Evolutionary conservation across 345 rosid genomes (phyloP), one percentile per base, ranked within the genome.

Genomic region (Dimocarpus longan): DNA sequence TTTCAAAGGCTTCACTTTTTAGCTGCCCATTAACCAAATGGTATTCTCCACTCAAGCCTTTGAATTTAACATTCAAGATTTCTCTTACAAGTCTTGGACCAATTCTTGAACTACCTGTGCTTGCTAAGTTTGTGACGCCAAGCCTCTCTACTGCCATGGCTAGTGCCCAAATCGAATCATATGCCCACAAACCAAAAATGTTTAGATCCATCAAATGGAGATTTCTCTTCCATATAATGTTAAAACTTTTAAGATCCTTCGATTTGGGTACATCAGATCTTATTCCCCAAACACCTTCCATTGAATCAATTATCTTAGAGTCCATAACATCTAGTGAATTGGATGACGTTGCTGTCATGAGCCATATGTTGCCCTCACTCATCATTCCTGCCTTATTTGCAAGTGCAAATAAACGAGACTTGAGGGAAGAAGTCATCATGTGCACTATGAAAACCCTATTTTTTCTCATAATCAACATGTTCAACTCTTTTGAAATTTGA

Each of bases 381-480:
- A 85, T 80, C 88, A 88, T 82, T 43, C 81, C 81, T 0, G 71
- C 60, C 19, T 88, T 48, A 13, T 37, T 32, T 0, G 83, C 88
- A 19, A 46, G 57, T 10, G 16, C 26, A 68, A 89, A 81, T 7
- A 87, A n/a, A 18, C 79, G 71, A 42, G 86, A 64, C 8, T 86
- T 84, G 0, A 89, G 81, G 11, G 44, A 1, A 9, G 85, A 37
- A 10, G 42, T 26, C 37, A 32, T 3, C 90, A 89, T 85, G 74
- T 93, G 90, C 28, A 90, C 83, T 3, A 91, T 1, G 63, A 93
- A 91, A 37, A 90, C 91, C 54, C 95, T 84, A 0, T 90, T 85
- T 60, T 86, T 93, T 89, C 10, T 87, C 0, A 87, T 86, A 90
- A 73, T 93, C 54, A 90, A 73, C 70, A 75, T 86, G 64, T 80